Percentiles rank a stretch among this genome's conserved stretches.
Evolutionary conservation across 495 filamentous ascomycete genomes (phyloP).

Genomic region (Sordaria brevicollis): DNA sequence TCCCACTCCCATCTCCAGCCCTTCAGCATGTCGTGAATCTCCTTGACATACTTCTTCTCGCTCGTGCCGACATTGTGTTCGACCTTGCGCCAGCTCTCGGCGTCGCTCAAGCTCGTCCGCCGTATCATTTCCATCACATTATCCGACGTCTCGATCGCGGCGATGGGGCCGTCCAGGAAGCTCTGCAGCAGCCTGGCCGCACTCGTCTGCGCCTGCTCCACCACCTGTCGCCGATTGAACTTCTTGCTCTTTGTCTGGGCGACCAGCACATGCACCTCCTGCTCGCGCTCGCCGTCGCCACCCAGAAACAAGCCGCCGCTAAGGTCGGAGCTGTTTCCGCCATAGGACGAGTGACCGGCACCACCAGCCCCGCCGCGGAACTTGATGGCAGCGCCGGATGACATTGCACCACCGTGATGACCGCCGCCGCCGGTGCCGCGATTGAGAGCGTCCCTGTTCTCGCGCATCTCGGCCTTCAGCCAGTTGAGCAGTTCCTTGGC

Average conservation of each 20-base stretch:
- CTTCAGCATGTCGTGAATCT: slow-evolving; percentile 69
- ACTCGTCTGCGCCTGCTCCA: slow-evolving; percentile 64
- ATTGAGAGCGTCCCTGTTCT: slow-evolving; percentile 23
- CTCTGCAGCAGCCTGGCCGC: slow-evolving; percentile 52
- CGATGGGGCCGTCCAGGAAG: slow-evolving; percentile 66
- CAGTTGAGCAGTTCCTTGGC: slow-evolving; percentile 65
- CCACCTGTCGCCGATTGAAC: slow-evolving; percentile 71
- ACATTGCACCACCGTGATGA: slow-evolving; percentile 13
- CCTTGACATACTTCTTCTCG: slow-evolving; percentile 78
- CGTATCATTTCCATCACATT: slow-evolving; percentile 72
- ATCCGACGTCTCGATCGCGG: slow-evolving; percentile 82
- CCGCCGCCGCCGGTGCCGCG: slow-evolving; percentile 49
- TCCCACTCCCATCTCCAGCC: slow-evolving; percentile 49
- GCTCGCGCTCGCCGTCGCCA: slow-evolving; percentile 39
- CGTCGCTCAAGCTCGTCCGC: slow-evolving; percentile 63
- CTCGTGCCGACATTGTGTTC: slow-evolving; percentile 66
- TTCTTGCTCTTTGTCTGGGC: slow-evolving; percentile 81
- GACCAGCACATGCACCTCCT: slow-evolving; percentile 73
- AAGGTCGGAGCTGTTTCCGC: slow-evolving; percentile 7
- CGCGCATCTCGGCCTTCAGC: slow-evolving; percentile 74
- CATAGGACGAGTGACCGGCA: not conserved
- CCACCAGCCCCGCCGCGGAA: slow-evolving; percentile 5
- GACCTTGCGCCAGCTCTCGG: slow-evolving; percentile 76
- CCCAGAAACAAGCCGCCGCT: slow-evolving; percentile 1
- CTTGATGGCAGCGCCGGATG: slow-evolving; percentile 29